These are phyloP conservation scores for Citrus mangshanensis DNA, from an alignment of 345 rosid species.

Conservation along the genomic window DNA sequence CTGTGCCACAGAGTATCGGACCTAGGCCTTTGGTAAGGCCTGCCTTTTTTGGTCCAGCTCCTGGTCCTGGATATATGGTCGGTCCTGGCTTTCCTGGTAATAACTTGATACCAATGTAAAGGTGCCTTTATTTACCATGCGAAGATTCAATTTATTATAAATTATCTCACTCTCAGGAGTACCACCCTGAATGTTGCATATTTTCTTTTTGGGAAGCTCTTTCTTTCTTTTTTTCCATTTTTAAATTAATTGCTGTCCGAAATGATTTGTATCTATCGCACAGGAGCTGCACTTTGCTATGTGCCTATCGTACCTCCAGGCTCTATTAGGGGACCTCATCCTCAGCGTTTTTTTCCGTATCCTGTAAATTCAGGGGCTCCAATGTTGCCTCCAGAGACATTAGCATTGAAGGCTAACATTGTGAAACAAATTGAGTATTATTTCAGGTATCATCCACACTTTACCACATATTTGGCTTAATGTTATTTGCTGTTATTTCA, in stretches of 20 bases:
- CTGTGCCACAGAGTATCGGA: constrained; percentile 63
- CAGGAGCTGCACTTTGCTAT: constrained; percentile 73
- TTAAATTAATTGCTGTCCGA: not conserved
- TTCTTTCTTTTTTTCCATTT: not conserved
- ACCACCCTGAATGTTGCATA: not conserved
- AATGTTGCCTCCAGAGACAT: constrained; percentile 40
- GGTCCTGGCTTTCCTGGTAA: constrained; percentile 84
- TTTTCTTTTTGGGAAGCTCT: not conserved
- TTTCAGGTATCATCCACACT: constrained; percentile 56
- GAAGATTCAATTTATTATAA: not conserved
- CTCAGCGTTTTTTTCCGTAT: constrained; percentile 56
- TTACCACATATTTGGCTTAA: not conserved
- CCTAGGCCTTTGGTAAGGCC: constrained; percentile 63
- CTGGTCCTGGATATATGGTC: constrained; percentile 77
- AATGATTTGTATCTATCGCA: constrained; percentile 16
- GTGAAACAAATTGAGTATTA: constrained; percentile 84
- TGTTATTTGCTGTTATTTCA: not conserved
- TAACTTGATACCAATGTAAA: constrained; percentile 12
- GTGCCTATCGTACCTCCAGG: constrained; percentile 67
- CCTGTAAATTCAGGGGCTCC: constrained; percentile 55
- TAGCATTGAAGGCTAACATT: constrained; percentile 50
- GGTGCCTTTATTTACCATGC: constrained; percentile 1
- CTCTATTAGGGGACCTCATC: constrained; percentile 69
- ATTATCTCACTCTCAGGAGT: not conserved
- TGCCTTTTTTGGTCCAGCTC: constrained; percentile 61